phyloP scores from a whole-genome alignment of 257 asterid species.

The Primulina huaijiensis region DNA sequence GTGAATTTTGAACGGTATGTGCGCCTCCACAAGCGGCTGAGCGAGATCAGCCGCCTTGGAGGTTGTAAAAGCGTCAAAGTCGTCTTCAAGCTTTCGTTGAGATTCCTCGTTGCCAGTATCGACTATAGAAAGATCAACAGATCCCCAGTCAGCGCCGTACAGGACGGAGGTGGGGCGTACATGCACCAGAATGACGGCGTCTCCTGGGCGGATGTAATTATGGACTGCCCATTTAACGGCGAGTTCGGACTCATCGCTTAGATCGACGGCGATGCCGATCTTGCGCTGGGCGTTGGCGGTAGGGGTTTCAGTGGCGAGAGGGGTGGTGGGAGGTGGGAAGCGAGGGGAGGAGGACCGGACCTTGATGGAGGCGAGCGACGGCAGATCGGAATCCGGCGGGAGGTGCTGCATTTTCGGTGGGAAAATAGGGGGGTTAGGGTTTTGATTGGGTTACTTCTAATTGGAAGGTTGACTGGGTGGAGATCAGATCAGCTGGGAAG shows the following conservation, averaged over 20 bases:
- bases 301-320: conserved; percentile 68
- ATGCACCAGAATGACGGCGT: conserved; percentile 73
- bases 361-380: conserved; percentile 75
- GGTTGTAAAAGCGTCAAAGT: conserved; percentile 71
- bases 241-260: conserved; percentile 80
- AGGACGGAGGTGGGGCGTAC: conserved; percentile 91
- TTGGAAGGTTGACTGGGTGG: conserved; percentile 21
- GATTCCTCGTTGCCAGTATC: conserved; percentile 62
- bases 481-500: background rate
- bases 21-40: conserved; percentile 82
- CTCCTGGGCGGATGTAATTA: conserved; percentile 82
- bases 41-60: conserved; percentile 70
- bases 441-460: conserved; percentile 29
- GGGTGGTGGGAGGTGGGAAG: conserved; percentile 68
- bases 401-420: conserved; percentile 45
- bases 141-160: conserved; percentile 93
- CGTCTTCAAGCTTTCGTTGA: conserved; percentile 66
- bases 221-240: conserved; percentile 84
- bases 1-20: conserved; percentile 79
- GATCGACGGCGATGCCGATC: conserved; percentile 90
- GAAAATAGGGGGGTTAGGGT: conserved; percentile 22
- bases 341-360: conserved; percentile 89
- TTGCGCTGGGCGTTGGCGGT: conserved; percentile 73
- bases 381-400: conserved; percentile 71
- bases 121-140: conserved; percentile 70